A percentile compares a stretch with the other conserved stretches of the same genome.
These are phyloP conservation scores for Mentha longifolia DNA, from an alignment of 257 asterid genomes.

Conservation along the genomic window DNA sequence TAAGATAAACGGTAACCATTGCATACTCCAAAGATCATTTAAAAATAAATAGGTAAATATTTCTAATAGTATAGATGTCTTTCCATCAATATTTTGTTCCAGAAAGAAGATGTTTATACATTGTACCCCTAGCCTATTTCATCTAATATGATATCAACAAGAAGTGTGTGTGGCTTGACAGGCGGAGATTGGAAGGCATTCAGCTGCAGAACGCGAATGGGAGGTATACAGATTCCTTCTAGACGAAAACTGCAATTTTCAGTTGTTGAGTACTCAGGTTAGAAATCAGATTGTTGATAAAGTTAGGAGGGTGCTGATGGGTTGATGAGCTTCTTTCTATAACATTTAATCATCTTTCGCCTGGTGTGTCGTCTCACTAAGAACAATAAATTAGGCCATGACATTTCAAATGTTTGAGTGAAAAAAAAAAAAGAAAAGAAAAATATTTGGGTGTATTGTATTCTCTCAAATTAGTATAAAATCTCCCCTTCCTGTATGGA, in stretches of 20 bases:
- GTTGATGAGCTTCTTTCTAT: conserved; percentile 63
- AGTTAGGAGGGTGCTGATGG: conserved; percentile 82
- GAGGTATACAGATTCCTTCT: conserved; percentile 83
- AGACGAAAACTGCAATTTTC: conserved; percentile 62
- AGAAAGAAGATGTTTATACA: background rate
- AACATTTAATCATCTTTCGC: background rate
- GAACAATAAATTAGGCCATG: too few relatives aligned
- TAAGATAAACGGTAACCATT: background rate
- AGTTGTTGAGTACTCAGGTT: conserved; percentile 48
- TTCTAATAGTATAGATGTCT: background rate
- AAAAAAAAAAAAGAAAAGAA: too few relatives aligned
- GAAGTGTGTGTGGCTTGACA: conserved; percentile 35
- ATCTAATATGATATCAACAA: conserved; percentile 11
- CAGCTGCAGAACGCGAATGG: conserved; percentile 72
- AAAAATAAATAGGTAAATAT: background rate
- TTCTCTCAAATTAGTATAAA: too few relatives aligned
- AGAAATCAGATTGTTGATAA: conserved; percentile 72
- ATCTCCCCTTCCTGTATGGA: too few relatives aligned
- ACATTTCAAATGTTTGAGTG: too few relatives aligned
- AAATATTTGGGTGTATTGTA: too few relatives aligned
- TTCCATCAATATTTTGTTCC: too few relatives aligned
- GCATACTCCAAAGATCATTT: background rate
- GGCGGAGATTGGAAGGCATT: conserved; percentile 87
- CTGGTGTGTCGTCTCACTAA: background rate
- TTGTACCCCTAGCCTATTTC: background rate